Evolutionary conservation across 2,329 filamentous ascomycete genomes (phyloP), one percentile per base, ranked within the genome.

Genomic region (Botrytis galanthina): DNA sequence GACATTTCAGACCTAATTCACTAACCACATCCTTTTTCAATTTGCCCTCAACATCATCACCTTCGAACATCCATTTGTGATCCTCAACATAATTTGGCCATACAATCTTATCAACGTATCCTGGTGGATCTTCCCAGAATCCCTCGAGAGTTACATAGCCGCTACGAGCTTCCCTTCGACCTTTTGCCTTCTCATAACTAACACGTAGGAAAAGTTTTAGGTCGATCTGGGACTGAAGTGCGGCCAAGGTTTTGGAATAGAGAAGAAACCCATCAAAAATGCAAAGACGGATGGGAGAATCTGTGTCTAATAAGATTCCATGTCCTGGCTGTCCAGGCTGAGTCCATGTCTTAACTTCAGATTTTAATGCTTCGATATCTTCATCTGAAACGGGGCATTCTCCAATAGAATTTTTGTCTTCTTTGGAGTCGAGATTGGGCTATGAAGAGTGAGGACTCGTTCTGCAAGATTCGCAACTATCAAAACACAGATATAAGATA

Each of bases 61-160:
- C 83, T 76, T 90, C 83, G 80, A 98, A 96, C 81, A 99, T 84
- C 86, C 93, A 97, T 35, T 85, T 85, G 83, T 98, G 95, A 78
- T 94, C 89, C 71, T 88, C 86, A 5, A 92, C 93, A 82, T 98
- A 98, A 79, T 97, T 95, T 5, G 95, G 95, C 96, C 96, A 99
- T 7, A 99, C 96, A 72, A 99, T 88, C 81, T 92, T 89, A 81
- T 98, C 95, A 54, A 98, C 94, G 81, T 98, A 99, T 0, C 93
- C 95, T 0, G 94, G 94, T 0, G 96, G 96, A 82, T 99, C 96
- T 73, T 91, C 87, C 96, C 96, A 99, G 84, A 98, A 99, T 42
- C 95, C 95, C 79, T 98, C 90, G 8, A 92, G 82, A 4, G 93
- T 95, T 44, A 94, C 92, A 81, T 96, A 96, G 18, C 93, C 93